Evolutionary conservation across 257 asterid species (phyloP).

Genomic region (Solanum paucissectum): DNA sequence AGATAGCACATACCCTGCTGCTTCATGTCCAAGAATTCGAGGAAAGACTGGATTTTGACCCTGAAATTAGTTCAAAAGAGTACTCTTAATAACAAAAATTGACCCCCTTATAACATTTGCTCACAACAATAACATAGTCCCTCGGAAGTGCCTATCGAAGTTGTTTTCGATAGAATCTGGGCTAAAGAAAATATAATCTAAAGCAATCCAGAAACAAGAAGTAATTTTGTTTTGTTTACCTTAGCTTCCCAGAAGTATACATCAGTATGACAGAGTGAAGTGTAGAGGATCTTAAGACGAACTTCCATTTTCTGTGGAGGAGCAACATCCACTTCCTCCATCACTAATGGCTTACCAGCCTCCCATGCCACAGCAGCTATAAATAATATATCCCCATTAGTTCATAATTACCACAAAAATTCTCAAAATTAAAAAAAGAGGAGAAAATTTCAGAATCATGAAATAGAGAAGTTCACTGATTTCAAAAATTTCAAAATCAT

Average conservation of each 20-base stretch:
- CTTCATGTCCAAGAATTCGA: constrained; percentile 76
- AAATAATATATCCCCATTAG: background rate
- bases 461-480: background rate
- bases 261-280: constrained; percentile 76
- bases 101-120: constrained; percentile 33
- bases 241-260: constrained; percentile 80
- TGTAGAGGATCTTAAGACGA: constrained; percentile 54
- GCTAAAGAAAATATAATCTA: no score
- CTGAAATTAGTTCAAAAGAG: constrained; percentile 14
- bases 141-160: no score
- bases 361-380: constrained; percentile 79
- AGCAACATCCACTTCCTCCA: constrained; percentile 66
- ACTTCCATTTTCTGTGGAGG: constrained; percentile 78
- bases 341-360: constrained; percentile 66
- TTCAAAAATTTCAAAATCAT: background rate
- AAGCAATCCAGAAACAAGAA: background rate
- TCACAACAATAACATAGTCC: background rate
- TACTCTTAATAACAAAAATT: background rate
- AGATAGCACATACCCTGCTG: constrained; percentile 50
- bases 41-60: constrained; percentile 70
- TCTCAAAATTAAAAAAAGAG: background rate
- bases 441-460: background rate
- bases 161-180: no score
- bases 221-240: constrained; percentile 9
- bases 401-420: constrained; percentile 10